Evolutionary conservation across 2,329 filamentous ascomycete genomes (phyloP).

Genomic region (Monosporascus sp.): DNA sequence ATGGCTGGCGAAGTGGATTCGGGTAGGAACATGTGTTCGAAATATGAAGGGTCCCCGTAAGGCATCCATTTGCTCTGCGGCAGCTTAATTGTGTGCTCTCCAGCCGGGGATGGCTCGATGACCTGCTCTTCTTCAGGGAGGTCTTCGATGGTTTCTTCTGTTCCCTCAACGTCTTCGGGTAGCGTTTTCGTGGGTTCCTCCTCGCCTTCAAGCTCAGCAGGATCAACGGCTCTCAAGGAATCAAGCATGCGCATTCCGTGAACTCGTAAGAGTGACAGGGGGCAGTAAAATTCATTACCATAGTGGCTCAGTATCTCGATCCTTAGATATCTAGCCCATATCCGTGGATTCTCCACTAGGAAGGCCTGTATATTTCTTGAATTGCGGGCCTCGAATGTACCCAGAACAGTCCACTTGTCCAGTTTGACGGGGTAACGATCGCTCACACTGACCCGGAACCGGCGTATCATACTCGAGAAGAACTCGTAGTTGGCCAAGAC

Average conservation of each 20-base stretch:
- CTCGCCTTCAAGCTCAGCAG: slow-evolving; percentile 56
- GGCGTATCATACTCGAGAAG: slow-evolving; percentile 94
- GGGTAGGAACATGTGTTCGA: slow-evolving; percentile 14
- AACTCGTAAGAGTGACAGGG: slow-evolving; percentile 81
- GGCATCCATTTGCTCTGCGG: slow-evolving; percentile 19
- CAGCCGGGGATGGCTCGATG: slow-evolving; percentile 14
- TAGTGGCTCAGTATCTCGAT: slow-evolving; percentile 92
- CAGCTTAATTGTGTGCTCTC: slow-evolving; percentile 11
- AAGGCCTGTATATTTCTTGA: slow-evolving; percentile 93
- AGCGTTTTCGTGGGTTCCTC: slow-evolving; percentile 30
- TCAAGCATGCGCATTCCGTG: slow-evolving; percentile 97
- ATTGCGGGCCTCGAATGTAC: slow-evolving; percentile 86
- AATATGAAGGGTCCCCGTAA: slow-evolving; percentile 24
- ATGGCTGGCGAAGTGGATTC: slow-evolving; percentile 10
- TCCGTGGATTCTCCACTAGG: slow-evolving; percentile 85
- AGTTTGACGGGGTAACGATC: slow-evolving; percentile 90
- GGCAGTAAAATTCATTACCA: slow-evolving; percentile 95
- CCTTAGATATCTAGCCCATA: slow-evolving; percentile 89
- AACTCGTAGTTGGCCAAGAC: slow-evolving; percentile 99
- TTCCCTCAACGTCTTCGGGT: slow-evolving; percentile 28
- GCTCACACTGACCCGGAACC: slow-evolving; percentile 85
- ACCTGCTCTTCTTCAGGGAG: slow-evolving; percentile 15
- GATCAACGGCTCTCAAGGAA: slow-evolving; percentile 79
- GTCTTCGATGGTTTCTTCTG: slow-evolving; percentile 13
- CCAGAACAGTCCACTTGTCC: slow-evolving; percentile 87